Evolutionary conservation across 495 filamentous ascomycete genomes (phyloP), one percentile per base, ranked within the genome.

Genomic region (Podospora sp.): DNA sequence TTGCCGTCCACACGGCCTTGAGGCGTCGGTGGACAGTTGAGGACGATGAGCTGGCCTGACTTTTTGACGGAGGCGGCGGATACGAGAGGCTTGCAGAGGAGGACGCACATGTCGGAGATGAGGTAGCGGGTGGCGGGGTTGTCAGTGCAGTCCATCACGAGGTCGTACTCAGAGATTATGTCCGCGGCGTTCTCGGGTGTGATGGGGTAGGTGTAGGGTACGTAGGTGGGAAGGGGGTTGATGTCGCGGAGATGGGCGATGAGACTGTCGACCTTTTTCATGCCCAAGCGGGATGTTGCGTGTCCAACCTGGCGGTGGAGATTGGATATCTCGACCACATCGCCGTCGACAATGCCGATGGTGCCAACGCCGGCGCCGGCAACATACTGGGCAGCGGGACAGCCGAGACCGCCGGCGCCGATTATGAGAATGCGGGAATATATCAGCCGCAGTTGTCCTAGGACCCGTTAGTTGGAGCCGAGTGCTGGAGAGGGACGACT

Each of bases 91-190:
- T 94, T 97, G 0, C 81, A 74, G 1, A 92, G 78, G 11, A 97
- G 78, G 1, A 97, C 90, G 61, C 91, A 92, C 18, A 92, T 85
- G 71, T 99, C 95, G 0, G 93, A 97, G 70, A 98, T 91, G 6
- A 98, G 83, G 75, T 99, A 98, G 49, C 95, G 92, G 0, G 93
- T 90, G 6, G 90, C 89, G 0, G 94, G 95, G 64, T 92, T 92
- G 77, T 99, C 95, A 5, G 93, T 97, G 72, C 95, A 99, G 77
- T 99, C 95, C 29, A 99, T 85, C 26, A 98, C 86, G 6, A 97
- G 69, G 72, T 97, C 92, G 75, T 96, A 97, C 2, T 77, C 66
- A 0, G 77, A 62, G 62, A 94, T 88, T 49, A 89, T 87, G 18
- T 82, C 71, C 9, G 88, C 79, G 0, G 92, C 91, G 57, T 86